phyloP scores from a whole-genome alignment of 805 yeast species.

The Vanderwaltozyma verrucispora region DNA sequence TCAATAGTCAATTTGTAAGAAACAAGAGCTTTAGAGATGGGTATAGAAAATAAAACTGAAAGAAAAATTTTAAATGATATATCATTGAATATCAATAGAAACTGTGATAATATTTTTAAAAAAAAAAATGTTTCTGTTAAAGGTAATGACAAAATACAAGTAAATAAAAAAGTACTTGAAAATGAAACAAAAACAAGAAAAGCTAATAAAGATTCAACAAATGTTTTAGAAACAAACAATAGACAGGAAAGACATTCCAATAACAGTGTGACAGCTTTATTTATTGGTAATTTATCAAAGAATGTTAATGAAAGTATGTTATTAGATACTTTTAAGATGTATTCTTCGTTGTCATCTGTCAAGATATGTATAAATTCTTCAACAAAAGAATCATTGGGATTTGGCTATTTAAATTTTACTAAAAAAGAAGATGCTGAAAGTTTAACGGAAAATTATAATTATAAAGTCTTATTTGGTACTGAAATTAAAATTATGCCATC shows the following conservation, averaged over 20 bases:
- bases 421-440: slow-evolving; percentile 39
- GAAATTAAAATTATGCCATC: slow-evolving; percentile 51
- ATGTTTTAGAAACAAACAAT: no score
- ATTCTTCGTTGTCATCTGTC: slow-evolving; percentile 41
- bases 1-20: no score
- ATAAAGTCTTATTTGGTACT: slow-evolving; percentile 27
- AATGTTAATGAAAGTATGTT: slow-evolving; percentile 41
- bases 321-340: slow-evolving; percentile 33
- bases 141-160: no score
- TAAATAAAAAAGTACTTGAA: no score
- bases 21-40: no score
- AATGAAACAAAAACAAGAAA: background rate
- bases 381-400: slow-evolving; percentile 51
- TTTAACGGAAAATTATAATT: slow-evolving; percentile 51
- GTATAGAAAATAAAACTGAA: no score
- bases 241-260: background rate
- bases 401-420: slow-evolving; percentile 61
- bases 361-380: slow-evolving; percentile 49
- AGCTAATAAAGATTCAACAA: no score
- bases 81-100: background rate
- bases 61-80: background rate
- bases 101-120: no score
- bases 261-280: slow-evolving; percentile 30
- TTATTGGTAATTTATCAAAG: slow-evolving; percentile 52
- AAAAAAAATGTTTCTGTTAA: no score